Evolutionary conservation across 2,329 filamentous ascomycete genomes (phyloP), one percentile per base, ranked within the genome.

Genomic region (Colletotrichum higginsianum): DNA sequence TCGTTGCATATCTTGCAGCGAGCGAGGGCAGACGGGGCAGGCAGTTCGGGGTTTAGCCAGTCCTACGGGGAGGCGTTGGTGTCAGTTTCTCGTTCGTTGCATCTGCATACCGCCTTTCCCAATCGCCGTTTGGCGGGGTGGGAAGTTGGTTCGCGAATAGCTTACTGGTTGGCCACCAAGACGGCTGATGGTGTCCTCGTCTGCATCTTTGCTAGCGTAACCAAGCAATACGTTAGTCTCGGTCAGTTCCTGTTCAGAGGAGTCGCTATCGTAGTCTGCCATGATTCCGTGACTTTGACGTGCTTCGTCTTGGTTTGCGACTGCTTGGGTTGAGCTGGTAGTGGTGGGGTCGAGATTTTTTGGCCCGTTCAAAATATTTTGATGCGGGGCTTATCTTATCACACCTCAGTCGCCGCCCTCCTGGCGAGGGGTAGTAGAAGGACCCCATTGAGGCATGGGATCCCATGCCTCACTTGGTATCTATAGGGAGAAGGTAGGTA

Each of bases 201-300:
- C 92, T 16, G 90, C 84, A 66, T 97, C 94, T 79, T 91, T 91
- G 1, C 93, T 93, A 3, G 94, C 93, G 81, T 97, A 99, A 5
- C 96, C 96, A 15, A 99, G 88, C 2, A 98, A 89, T 2, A 98
- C 95, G 75, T 93, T 94, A 8, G 96, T 98, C 80, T 94, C 92
- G 21, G 91, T 92, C 73, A 90, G 94, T 57, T 90, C 88, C 7
- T 90, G 88, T 16, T 90, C 87, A 67, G 90, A 91, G 53, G 90
- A 93, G 38, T 87, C 90, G 0, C 94, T 96, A 77, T 98, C 95
- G 84, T 97, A 97, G 18, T 90, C 86, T 68, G 92, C 87, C 93
- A 95, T 95, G 18, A 57, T 77, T 47, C 57, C 44, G 52, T 23
- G 21, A 11, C 2, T 67, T 52, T 47, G 66, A 16, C 1, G 35